Conservation (phyloP, 805 yeast species). For the Schwanniomyces vanrijiae region DNA sequence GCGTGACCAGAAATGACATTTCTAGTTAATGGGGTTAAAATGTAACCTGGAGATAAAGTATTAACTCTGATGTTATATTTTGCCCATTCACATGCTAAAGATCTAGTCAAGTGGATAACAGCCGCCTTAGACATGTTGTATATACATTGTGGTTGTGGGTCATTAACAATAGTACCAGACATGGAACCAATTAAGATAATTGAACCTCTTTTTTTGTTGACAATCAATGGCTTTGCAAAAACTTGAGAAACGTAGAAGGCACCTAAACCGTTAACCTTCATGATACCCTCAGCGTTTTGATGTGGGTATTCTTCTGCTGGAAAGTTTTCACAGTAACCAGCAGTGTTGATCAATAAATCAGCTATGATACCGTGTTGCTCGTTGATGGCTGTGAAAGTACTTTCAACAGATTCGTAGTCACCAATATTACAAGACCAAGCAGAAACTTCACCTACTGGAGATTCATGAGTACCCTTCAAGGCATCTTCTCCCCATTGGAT, state of each 20-base stretch:
- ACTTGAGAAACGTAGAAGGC: slow-evolving; percentile 73
- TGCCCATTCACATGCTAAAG: slow-evolving; percentile 84
- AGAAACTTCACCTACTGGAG: slow-evolving; percentile 44
- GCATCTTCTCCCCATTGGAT: slow-evolving; percentile 46
- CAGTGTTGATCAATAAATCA: slow-evolving; percentile 69
- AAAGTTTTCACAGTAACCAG: slow-evolving; percentile 83
- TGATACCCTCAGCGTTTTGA: slow-evolving; percentile 61
- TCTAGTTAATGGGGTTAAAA: slow-evolving; percentile 74
- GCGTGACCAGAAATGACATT: slow-evolving; percentile 63
- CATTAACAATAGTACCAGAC: slow-evolving; percentile 76
- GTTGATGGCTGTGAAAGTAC: slow-evolving; percentile 51
- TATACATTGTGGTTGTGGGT: slow-evolving; percentile 77
- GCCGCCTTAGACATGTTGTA: slow-evolving; percentile 88
- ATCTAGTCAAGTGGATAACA: slow-evolving; percentile 74
- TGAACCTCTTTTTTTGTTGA: slow-evolving; percentile 56
- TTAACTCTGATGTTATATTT: slow-evolving; percentile 72
- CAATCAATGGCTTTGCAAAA: slow-evolving; percentile 66
- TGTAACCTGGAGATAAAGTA: slow-evolving; percentile 79
- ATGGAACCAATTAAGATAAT: slow-evolving; percentile 73
- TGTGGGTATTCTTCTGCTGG: slow-evolving; percentile 79
- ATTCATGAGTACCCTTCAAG: slow-evolving; percentile 32
- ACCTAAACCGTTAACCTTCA: slow-evolving; percentile 74
- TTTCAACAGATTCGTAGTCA: slow-evolving; percentile 58
- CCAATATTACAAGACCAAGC: slow-evolving; percentile 78
- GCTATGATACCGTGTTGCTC: slow-evolving; percentile 61